phyloP scores from a whole-genome alignment of 805 yeast genomes.

The Clavispora fructus region DNA sequence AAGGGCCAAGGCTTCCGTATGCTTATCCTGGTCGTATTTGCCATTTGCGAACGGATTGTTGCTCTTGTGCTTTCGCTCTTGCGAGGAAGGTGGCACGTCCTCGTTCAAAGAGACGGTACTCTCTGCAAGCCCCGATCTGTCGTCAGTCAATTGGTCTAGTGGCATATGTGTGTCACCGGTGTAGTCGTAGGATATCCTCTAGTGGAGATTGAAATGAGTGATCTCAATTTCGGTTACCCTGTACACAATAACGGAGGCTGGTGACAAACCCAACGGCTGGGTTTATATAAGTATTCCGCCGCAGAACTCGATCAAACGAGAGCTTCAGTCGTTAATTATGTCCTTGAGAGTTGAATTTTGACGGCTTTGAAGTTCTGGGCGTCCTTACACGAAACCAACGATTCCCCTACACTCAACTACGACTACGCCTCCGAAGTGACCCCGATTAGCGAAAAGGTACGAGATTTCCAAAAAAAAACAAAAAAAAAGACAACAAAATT shows the following conservation, averaged over 20 bases:
- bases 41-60: constrained; percentile 6
- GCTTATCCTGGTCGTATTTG: background rate
- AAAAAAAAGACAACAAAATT: too few species aligned
- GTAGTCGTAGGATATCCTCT: background rate
- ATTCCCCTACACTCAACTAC: too few species aligned
- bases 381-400: too few species aligned
- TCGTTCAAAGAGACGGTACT: background rate
- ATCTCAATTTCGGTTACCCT: background rate
- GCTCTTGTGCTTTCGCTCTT: constrained; percentile 4
- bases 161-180: background rate
- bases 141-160: background rate
- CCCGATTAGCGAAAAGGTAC: too few species aligned
- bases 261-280: too few species aligned
- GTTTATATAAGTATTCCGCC: too few species aligned
- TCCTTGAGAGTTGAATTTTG: too few species aligned
- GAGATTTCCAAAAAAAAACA: too few species aligned
- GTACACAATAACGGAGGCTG: background rate
- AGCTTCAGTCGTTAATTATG: too few species aligned
- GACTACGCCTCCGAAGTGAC: too few species aligned
- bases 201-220: background rate
- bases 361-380: too few species aligned
- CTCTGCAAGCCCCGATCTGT: background rate
- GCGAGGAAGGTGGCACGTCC: background rate
- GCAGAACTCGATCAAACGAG: too few species aligned
- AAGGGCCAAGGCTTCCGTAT: background rate